These are phyloP conservation scores for Aureobasidium musti DNA, from an alignment of 2,329 filamentous ascomycete genomes.

Conservation along the genomic window DNA sequence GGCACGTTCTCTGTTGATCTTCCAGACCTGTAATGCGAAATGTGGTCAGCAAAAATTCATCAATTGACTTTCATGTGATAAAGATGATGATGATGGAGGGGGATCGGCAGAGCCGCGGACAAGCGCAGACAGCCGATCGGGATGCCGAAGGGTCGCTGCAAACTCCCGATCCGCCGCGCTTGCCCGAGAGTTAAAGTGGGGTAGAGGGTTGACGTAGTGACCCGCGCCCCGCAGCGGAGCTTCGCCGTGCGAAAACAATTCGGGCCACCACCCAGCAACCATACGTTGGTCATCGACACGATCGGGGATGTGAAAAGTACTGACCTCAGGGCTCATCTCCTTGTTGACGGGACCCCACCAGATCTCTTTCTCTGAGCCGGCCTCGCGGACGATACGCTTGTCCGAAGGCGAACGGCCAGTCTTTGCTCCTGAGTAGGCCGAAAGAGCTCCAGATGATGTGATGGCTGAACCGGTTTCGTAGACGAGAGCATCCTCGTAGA, in stretches of 20 bases:
- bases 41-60: conserved; percentile 34
- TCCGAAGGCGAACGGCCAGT: conserved; percentile 95
- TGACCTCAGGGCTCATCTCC: conserved; percentile 95
- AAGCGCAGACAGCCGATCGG: conserved; percentile 16
- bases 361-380: conserved; percentile 82
- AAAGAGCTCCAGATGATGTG: conserved; percentile 90
- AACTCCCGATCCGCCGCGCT: conserved; percentile 29
- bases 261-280: conserved; percentile 24
- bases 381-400: conserved; percentile 96
- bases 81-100: neutral
- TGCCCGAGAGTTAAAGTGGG: conserved; percentile 37
- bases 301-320: conserved; percentile 42
- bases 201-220: conserved; percentile 26
- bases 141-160: conserved; percentile 13
- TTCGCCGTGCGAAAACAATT: conserved; percentile 29
- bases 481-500: conserved; percentile 98
- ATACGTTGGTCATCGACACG: conserved; percentile 12
- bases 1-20: conserved; percentile 98
- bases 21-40: conserved; percentile 74
- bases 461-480: conserved; percentile 98
- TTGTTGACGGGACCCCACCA: conserved; percentile 99
- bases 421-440: conserved; percentile 97
- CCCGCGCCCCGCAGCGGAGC: conserved; percentile 27
- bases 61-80: conserved; percentile 28
- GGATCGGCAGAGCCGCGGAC: conserved; percentile 14